Evolutionary conservation across 2,329 filamentous ascomycete species (phyloP).

Genomic region (Xylariaceae sp.): DNA sequence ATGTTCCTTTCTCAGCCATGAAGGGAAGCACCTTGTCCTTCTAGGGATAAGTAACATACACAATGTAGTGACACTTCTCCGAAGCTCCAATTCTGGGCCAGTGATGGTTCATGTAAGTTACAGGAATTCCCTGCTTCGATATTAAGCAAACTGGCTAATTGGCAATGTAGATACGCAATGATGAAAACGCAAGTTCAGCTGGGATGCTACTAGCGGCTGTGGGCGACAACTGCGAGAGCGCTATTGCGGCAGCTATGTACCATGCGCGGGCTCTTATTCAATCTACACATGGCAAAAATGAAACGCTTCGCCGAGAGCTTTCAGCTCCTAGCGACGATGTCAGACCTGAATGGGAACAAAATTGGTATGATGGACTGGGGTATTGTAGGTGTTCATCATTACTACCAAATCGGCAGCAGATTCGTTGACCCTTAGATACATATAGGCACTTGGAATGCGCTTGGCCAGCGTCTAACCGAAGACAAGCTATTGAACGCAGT

Average conservation of each 20-base stretch:
- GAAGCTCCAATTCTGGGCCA: slow-evolving; percentile 67
- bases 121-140: not conserved
- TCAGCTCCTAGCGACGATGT: slow-evolving; percentile 55
- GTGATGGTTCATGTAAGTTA: slow-evolving; percentile 69
- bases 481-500: slow-evolving; percentile 80
- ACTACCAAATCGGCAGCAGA: not conserved
- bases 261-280: slow-evolving; percentile 72
- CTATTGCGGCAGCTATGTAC: slow-evolving; percentile 83
- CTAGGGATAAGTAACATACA: slow-evolving; percentile 78
- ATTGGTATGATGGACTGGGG: slow-evolving; percentile 91
- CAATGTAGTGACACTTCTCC: slow-evolving; percentile 73
- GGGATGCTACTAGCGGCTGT: slow-evolving; percentile 74
- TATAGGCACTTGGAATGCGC: slow-evolving; percentile 85
- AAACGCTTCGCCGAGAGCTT: slow-evolving; percentile 55
- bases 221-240: slow-evolving; percentile 74
- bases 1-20: slow-evolving; percentile 74
- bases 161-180: slow-evolving; percentile 64
- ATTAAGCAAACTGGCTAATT: slow-evolving; percentile 15
- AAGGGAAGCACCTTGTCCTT: slow-evolving; percentile 78
- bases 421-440: slow-evolving; percentile 9
- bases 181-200: slow-evolving; percentile 61
- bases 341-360: slow-evolving; percentile 73
- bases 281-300: slow-evolving; percentile 50
- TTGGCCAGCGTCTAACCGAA: slow-evolving; percentile 84
- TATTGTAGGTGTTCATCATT: slow-evolving; percentile 66